Conservation (phyloP, 352 stramenopile species). For the Globisporangium parvum region DNA sequence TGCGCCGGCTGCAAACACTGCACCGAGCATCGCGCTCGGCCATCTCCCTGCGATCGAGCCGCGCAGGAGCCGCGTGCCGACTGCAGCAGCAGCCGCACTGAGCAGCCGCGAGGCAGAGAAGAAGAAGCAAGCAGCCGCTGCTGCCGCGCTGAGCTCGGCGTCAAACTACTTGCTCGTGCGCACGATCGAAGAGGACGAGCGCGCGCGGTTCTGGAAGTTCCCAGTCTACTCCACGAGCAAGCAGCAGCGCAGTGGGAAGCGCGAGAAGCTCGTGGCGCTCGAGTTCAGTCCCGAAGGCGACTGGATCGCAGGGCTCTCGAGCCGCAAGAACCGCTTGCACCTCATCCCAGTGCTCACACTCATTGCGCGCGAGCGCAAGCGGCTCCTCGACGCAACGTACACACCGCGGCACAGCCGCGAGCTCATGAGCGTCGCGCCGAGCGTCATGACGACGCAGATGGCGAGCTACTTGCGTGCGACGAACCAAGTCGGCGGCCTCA, state of each 20-base stretch:
- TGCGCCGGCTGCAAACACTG: slow-evolving; percentile 3
- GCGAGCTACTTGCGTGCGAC: slow-evolving; percentile 76
- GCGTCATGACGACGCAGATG: slow-evolving; percentile 79
- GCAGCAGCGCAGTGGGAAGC: slow-evolving; percentile 36
- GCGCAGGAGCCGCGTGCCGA: slow-evolving; percentile 6
- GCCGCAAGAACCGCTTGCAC: slow-evolving; percentile 71
- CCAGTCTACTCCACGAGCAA: slow-evolving; percentile 59
- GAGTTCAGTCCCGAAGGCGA: slow-evolving; percentile 82
- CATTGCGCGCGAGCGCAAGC: slow-evolving; percentile 45
- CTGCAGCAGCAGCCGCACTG: neutral
- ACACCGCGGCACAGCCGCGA: slow-evolving; percentile 50
- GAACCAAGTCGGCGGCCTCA: slow-evolving; percentile 71
- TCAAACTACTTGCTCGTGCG: slow-evolving; percentile 58
- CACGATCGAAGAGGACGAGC: slow-evolving; percentile 72
- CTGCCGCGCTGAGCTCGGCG: slow-evolving; percentile 3
- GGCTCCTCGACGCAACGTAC: slow-evolving; percentile 51
- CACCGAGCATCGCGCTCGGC: slow-evolving; percentile 19
- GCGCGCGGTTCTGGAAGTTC: slow-evolving; percentile 63
- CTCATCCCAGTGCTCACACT: slow-evolving; percentile 64
- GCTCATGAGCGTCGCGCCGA: slow-evolving; percentile 63
- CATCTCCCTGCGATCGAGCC: slow-evolving; percentile 11
- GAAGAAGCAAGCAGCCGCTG: neutral
- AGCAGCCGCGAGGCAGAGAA: neutral
- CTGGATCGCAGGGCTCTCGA: slow-evolving; percentile 74
- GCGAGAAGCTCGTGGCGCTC: slow-evolving; percentile 57